phyloP scores from a whole-genome alignment of 768 basidiomycete genomes.

The Ramaria rubella region DNA sequence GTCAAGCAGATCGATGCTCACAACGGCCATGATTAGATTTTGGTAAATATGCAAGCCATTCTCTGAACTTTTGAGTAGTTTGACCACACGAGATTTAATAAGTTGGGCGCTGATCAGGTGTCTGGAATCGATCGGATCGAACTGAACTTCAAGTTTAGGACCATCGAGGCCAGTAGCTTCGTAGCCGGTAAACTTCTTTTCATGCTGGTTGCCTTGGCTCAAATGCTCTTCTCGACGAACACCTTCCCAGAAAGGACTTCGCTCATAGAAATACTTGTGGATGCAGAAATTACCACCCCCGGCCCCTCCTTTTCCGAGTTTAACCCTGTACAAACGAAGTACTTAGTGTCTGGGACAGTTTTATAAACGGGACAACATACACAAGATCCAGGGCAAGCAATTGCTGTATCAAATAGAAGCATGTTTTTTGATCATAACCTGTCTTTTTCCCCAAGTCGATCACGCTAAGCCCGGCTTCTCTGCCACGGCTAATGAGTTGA shows the following conservation, averaged over 20 bases:
- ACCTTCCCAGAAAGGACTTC: conserved; percentile 66
- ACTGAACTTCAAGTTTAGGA: conserved; percentile 35
- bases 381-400: conserved; percentile 67
- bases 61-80: conserved; percentile 61
- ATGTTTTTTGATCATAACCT: conserved; percentile 83
- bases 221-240: conserved; percentile 57
- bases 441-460: conserved; percentile 72
- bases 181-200: conserved; percentile 14
- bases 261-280: conserved; percentile 79
- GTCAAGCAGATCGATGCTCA: conserved; percentile 29
- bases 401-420: conserved; percentile 78
- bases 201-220: conserved; percentile 32
- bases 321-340: conserved; percentile 41
- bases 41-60: conserved; percentile 65
- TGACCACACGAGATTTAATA: conserved; percentile 63
- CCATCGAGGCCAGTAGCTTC: conserved; percentile 13
- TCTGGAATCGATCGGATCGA: conserved; percentile 70
- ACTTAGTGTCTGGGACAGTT: conserved; percentile 12
- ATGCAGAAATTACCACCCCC: conserved; percentile 67
- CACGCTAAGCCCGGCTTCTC: conserved; percentile 71
- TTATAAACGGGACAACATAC: conserved; percentile 34
- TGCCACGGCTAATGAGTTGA: conserved; percentile 76
- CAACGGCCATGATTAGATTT: conserved; percentile 73
- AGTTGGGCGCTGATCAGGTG: conserved; percentile 72
- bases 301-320: conserved; percentile 70